These are phyloP conservation scores for Ceratobasidium sp. DNA, from an alignment of 1,284 basidiomycete species.

Conservation along the genomic window DNA sequence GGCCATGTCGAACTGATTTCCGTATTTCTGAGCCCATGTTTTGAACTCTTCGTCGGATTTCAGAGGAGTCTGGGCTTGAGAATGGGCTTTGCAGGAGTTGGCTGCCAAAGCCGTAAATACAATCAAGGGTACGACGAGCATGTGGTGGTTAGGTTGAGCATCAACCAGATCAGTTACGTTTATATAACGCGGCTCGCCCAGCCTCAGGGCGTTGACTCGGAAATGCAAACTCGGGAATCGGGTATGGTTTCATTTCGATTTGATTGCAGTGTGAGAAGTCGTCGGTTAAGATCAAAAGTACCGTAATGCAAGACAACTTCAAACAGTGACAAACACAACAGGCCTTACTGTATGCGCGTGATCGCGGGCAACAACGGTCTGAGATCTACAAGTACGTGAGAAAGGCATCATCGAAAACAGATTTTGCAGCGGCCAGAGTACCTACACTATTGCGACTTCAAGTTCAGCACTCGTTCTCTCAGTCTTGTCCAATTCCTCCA, in stretches of 20 bases:
- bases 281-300: neutral
- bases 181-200: neutral
- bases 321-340: neutral
- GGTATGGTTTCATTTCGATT: neutral
- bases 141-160: neutral
- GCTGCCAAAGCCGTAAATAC: neutral
- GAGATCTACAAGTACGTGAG: neutral
- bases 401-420: neutral
- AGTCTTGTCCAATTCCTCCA: constrained; percentile 38
- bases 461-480: constrained; percentile 1
- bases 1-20: constrained; percentile 68
- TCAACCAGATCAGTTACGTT: neutral
- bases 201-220: neutral
- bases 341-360: neutral
- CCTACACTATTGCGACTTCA: neutral
- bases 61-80: constrained; percentile 5
- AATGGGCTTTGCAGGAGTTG: neutral
- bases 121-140: neutral
- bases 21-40: constrained; percentile 61
- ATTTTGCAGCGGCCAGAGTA: neutral
- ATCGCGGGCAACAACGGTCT: neutral
- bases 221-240: neutral
- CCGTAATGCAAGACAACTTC: neutral
- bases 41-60: constrained; percentile 8
- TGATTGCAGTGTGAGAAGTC: neutral